These are phyloP conservation scores for Misopates orontium DNA, from an alignment of 257 asterid species.

Conservation along the genomic window DNA sequence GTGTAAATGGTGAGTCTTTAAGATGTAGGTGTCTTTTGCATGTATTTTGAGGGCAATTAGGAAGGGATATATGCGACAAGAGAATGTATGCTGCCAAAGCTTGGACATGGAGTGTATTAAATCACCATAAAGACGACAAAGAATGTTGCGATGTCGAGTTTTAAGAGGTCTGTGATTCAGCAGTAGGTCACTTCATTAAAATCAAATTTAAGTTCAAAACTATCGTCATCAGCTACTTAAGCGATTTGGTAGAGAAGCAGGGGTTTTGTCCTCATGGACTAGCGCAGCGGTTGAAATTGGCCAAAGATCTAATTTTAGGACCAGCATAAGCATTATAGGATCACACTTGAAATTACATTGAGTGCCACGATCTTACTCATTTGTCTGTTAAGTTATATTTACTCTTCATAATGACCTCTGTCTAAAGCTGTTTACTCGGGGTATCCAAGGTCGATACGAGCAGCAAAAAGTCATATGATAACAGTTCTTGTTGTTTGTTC, in stretches of 20 bases:
- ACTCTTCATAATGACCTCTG: neutral
- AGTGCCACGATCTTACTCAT: neutral
- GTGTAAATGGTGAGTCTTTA: conserved; percentile 16
- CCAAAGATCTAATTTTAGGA: neutral
- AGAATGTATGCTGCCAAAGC: no score
- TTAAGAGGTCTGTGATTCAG: neutral
- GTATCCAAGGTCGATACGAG: conserved; percentile 1
- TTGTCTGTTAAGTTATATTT: neutral
- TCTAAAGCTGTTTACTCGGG: neutral
- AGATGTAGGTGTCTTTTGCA: neutral
- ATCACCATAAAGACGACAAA: neutral
- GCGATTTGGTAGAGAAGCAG: conserved; percentile 7
- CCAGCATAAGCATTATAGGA: neutral
- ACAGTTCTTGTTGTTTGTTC: conserved; percentile 1
- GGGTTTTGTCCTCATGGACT: neutral
- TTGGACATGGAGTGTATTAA: neutral
- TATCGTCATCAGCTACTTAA: conserved; percentile 15
- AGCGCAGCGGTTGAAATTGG: neutral
- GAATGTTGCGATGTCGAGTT: neutral
- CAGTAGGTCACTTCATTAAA: conserved; percentile 5
- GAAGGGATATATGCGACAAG: no score
- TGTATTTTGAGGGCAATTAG: no score
- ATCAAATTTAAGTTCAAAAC: neutral
- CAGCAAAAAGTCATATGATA: neutral
- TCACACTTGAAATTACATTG: neutral